Evolutionary conservation across 2,329 filamentous ascomycete genomes (phyloP), one percentile per base, ranked within the genome.

Genomic region (Geosmithia flava): DNA sequence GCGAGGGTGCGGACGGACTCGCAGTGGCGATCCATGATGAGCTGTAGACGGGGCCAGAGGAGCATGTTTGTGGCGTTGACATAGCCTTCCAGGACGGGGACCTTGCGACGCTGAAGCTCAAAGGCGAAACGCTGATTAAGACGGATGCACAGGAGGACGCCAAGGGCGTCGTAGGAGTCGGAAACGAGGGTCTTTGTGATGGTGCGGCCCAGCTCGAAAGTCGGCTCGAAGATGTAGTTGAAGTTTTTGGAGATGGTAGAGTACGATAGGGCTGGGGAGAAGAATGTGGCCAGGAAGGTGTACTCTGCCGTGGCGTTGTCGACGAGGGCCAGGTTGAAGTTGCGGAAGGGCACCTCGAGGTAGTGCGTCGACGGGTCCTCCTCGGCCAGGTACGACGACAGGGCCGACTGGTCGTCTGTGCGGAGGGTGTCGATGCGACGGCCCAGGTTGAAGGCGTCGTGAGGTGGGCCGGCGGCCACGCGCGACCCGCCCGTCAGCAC

Each of bases 301-400:
- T 97, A 98, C 63, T 98, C 94, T 33, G 90, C 86, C 2, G 86
- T 90, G 1, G 89, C 85, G 57, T 98, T 98, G 66, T 98, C 93
- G 53, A 96, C 76, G 19, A 98, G 72, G 0, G 93, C 91, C 44
- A 95, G 76, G 59, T 97, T 97, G 70, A 95, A 96, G 60, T 95
- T 90, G 41, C 89, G 82, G 64, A 98, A 98, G 0, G 88, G 85
- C 0, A 85, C 76, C 68, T 98, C 93, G 7, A 96, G 76, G 55
- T 95, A 93, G 60, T 97, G 90, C 1, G 81, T 81, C 0, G 80
- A 70, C 55, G 88, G 84, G 59, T 95, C 88, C 62, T 97, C 91
- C 64, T 97, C 93, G 1, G 89, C 90, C 7, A 95, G 70, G 60
- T 95, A 90, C 0, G 91, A 91, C 2, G 91, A 83, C 33, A 97